phyloP scores from a whole-genome alignment of 2,329 filamentous ascomycete species.

The Alternaria sp. region DNA sequence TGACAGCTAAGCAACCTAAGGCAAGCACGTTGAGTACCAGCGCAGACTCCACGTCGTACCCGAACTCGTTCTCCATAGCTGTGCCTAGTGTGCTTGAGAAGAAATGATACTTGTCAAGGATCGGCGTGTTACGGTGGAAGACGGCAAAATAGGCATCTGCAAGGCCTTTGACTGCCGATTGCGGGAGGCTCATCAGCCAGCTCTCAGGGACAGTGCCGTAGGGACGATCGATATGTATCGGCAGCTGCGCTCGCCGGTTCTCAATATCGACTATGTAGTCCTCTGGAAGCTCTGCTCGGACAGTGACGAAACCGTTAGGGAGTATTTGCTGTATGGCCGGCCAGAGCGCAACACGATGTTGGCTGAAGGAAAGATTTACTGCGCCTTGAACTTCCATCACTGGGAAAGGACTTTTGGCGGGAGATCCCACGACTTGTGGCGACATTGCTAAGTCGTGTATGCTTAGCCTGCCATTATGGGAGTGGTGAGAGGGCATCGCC shows the following conservation, averaged over 20 bases:
- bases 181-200: slow-evolving; percentile 57
- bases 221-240: slow-evolving; percentile 48
- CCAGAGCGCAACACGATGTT: slow-evolving; percentile 59
- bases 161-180: slow-evolving; percentile 59
- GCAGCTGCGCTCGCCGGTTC: slow-evolving; percentile 53
- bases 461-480: slow-evolving; percentile 26
- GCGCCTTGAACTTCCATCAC: slow-evolving; percentile 24
- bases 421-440: slow-evolving; percentile 34
- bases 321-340: slow-evolving; percentile 55
- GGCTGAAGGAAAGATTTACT: slow-evolving; percentile 57
- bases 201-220: slow-evolving; percentile 41
- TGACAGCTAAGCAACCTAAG: slow-evolving; percentile 58
- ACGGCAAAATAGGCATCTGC: slow-evolving; percentile 62
- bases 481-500: slow-evolving; percentile 8
- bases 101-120: slow-evolving; percentile 61
- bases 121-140: slow-evolving; percentile 60
- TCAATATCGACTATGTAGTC: slow-evolving; percentile 61
- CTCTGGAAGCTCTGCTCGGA: slow-evolving; percentile 50
- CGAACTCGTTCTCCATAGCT: slow-evolving; percentile 59
- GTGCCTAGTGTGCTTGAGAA: slow-evolving; percentile 58
- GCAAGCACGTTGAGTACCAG: slow-evolving; percentile 60
- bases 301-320: slow-evolving; percentile 49
- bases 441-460: slow-evolving; percentile 34
- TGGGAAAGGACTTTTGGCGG: slow-evolving; percentile 29
- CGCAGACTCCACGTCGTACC: slow-evolving; percentile 60